phyloP scores from a whole-genome alignment of 2,329 filamentous ascomycete genomes.

The Fusarium devonianum region DNA sequence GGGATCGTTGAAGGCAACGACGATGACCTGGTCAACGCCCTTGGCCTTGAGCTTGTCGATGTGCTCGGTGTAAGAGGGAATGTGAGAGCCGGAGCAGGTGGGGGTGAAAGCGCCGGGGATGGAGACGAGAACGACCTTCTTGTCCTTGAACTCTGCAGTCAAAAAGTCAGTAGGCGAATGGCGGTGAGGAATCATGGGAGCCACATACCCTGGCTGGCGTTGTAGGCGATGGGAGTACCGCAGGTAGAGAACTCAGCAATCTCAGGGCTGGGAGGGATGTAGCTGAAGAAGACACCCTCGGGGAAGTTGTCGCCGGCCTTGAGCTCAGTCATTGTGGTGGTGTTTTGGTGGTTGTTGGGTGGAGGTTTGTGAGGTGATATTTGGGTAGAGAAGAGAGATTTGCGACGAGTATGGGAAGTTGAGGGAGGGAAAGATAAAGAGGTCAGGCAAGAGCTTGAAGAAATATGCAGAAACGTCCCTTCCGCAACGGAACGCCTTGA shows the following conservation, averaged over 20 bases:
- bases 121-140: conserved; percentile 64
- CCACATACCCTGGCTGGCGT: conserved; percentile 74
- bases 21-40: conserved; percentile 82
- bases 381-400: conserved; percentile 2
- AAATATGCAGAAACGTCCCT: conserved; percentile 14
- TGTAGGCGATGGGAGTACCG: conserved; percentile 78
- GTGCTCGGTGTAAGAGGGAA: conserved; percentile 81
- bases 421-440: conserved; percentile 8
- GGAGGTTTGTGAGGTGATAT: neutral
- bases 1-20: conserved; percentile 85
- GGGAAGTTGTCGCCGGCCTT: conserved; percentile 87
- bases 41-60: conserved; percentile 75
- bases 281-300: conserved; percentile 80
- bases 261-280: conserved; percentile 79
- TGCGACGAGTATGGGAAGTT: conserved; percentile 6
- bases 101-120: conserved; percentile 82
- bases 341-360: conserved; percentile 3
- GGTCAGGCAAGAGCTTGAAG: conserved; percentile 4
- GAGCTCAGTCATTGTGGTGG: conserved; percentile 64
- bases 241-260: conserved; percentile 74
- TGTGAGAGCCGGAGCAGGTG: conserved; percentile 81
- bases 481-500: conserved; percentile 7
- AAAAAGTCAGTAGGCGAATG: conserved; percentile 10
- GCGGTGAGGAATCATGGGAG: conserved; percentile 1
- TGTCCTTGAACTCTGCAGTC: conserved; percentile 60